Conservation (phyloP, 2,329 filamentous ascomycete genomes). For the Apiospora marii region DNA sequence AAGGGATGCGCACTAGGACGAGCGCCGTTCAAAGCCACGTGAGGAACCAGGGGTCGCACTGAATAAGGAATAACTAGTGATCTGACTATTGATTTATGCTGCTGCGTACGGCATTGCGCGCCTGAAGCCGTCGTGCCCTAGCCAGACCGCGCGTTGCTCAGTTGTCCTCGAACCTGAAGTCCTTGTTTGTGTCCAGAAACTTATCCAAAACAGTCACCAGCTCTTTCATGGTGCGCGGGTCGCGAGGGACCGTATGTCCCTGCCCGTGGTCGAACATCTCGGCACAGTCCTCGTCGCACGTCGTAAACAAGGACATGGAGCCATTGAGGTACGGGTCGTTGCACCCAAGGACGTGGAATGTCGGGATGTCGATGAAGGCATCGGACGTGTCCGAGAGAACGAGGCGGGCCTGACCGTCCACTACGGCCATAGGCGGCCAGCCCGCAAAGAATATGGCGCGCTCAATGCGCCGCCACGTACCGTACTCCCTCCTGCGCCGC, state of each 20-base stretch:
- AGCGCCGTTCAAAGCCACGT: background rate
- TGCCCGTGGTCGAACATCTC: conserved; percentile 53
- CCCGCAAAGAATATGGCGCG: conserved; percentile 55
- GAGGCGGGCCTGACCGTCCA: conserved; percentile 34
- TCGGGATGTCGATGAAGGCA: conserved; percentile 48
- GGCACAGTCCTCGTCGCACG: conserved; percentile 50
- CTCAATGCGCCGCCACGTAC: conserved; percentile 46
- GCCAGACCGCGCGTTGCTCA: background rate
- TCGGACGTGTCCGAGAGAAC: conserved; percentile 49
- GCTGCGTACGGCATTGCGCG: background rate
- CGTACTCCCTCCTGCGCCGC: conserved; percentile 36
- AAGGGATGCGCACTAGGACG: background rate
- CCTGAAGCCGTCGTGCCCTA: no score
- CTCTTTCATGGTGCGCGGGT: conserved; percentile 43
- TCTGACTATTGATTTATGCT: background rate
- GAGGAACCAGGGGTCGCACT: background rate
- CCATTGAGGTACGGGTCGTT: conserved; percentile 50
- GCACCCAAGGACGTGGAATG: conserved; percentile 49
- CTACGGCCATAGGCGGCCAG: conserved; percentile 49
- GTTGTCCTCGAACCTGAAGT: background rate
- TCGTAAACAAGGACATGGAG: conserved; percentile 49
- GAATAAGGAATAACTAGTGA: background rate
- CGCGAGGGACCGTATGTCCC: conserved; percentile 51
- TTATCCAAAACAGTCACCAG: conserved; percentile 37
- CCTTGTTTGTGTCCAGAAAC: conserved; percentile 20